Percentiles rank a stretch among this genome's conserved stretches.
Evolutionary conservation across 2,329 filamentous ascomycete species (phyloP).

Genomic region (Paraphaeosphaeria sporulosa): DNA sequence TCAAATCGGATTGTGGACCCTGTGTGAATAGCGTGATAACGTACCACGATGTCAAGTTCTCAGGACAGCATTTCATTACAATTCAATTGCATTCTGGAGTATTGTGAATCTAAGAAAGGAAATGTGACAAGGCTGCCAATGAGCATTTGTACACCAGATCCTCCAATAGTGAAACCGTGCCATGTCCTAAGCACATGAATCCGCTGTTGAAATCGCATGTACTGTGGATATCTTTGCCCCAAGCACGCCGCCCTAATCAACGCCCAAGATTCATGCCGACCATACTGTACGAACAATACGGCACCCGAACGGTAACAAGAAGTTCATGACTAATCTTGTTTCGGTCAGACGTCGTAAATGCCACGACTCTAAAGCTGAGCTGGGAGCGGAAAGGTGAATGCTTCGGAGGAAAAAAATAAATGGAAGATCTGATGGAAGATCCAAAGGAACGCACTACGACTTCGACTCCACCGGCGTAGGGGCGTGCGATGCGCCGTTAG

Average conservation of each 20-base stretch:
- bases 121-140: not conserved
- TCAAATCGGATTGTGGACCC: too few species aligned
- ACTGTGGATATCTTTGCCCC: conserved; percentile 1
- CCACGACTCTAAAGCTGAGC: not conserved
- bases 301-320: not conserved
- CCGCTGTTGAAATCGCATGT: not conserved
- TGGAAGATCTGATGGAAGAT: not conserved
- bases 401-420: not conserved
- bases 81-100: conserved; percentile 6
- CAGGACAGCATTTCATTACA: not conserved
- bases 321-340: not conserved
- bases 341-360: not conserved
- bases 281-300: not conserved
- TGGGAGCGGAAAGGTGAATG: not conserved
- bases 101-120: not conserved
- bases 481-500: conserved; percentile 44
- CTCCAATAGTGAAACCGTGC: not conserved
- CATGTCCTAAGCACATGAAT: not conserved
- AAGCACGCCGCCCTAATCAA: conserved; percentile 1
- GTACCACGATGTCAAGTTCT: too few species aligned
- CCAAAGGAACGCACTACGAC: conserved; percentile 15
- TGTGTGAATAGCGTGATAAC: too few species aligned
- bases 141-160: not conserved
- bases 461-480: conserved; percentile 48
- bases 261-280: not conserved